A percentile compares a stretch with the other conserved stretches of the same genome.
Conservation (phyloP, 1,284 basidiomycete genomes). For the Thecaphora thlaspeos region DNA sequence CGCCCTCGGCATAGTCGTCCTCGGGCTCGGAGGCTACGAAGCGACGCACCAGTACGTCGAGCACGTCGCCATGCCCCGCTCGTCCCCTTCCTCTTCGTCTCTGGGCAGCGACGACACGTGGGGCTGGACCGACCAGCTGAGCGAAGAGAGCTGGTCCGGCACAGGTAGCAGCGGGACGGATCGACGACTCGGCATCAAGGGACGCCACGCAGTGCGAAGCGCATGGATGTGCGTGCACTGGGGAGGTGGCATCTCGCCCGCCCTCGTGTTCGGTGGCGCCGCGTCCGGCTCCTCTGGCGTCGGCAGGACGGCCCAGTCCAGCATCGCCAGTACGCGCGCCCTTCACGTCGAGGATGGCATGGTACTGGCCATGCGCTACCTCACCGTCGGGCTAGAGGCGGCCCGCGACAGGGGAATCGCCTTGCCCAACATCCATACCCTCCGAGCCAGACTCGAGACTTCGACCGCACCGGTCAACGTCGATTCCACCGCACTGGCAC, state of each 20-base stretch:
- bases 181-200: constrained; percentile 43
- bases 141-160: constrained; percentile 37
- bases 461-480: constrained; percentile 25
- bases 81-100: constrained; percentile 6
- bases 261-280: constrained; percentile 30
- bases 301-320: constrained; percentile 19
- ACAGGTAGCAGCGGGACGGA: constrained; percentile 34
- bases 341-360: constrained; percentile 34
- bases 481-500: constrained; percentile 26
- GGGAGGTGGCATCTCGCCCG: constrained; percentile 51
- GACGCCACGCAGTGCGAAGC: constrained; percentile 45
- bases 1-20: constrained; percentile 27
- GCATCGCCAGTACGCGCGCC: constrained; percentile 15
- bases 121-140: constrained; percentile 26
- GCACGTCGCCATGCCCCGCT: constrained; percentile 38
- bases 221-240: constrained; percentile 54
- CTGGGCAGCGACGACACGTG: constrained; percentile 11
- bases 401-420: constrained; percentile 37
- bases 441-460: constrained; percentile 12
- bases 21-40: constrained; percentile 42
- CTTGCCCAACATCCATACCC: constrained; percentile 34
- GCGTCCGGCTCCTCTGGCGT: constrained; percentile 16
- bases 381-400: constrained; percentile 30
- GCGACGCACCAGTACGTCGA: constrained; percentile 54
- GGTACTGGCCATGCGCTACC: constrained; percentile 36